phyloP scores from a whole-genome alignment of 768 basidiomycete genomes.

The Filobasidium wieringae region DNA sequence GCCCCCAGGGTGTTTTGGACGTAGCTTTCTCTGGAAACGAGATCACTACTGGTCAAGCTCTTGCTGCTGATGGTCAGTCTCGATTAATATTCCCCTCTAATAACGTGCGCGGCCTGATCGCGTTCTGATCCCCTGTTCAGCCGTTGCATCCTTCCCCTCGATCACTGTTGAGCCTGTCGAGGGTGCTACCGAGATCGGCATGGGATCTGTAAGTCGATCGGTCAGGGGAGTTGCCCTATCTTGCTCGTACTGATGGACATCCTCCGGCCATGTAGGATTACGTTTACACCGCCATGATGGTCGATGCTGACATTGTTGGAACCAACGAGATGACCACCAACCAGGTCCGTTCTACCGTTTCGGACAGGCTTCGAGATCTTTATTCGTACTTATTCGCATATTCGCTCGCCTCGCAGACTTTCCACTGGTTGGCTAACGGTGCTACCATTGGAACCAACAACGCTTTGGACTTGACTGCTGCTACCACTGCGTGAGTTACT shows the following conservation, averaged over 20 bases:
- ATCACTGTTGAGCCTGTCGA: neutral
- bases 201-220: too few relatives aligned
- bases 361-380: too few relatives aligned
- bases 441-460: conserved; percentile 35
- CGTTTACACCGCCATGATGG: conserved; percentile 58
- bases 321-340: conserved; percentile 46
- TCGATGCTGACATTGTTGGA: conserved; percentile 61
- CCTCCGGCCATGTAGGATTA: neutral
- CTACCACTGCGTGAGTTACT: conserved; percentile 26
- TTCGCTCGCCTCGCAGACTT: conserved; percentile 41
- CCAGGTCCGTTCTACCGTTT: conserved; percentile 31
- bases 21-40: conserved; percentile 43
- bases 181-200: neutral
- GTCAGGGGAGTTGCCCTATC: neutral
- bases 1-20: conserved; percentile 44
- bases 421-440: conserved; percentile 70
- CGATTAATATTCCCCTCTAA: too few relatives aligned
- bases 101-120: conserved; percentile 47
- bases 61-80: neutral
- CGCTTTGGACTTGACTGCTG: conserved; percentile 29
- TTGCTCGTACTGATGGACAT: neutral
- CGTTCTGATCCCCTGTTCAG: conserved; percentile 48
- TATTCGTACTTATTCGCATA: too few relatives aligned
- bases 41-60: neutral
- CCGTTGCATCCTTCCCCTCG: conserved; percentile 39